Evolutionary conservation across 768 basidiomycete species (phyloP).

Genomic region (Calocybe indica): DNA sequence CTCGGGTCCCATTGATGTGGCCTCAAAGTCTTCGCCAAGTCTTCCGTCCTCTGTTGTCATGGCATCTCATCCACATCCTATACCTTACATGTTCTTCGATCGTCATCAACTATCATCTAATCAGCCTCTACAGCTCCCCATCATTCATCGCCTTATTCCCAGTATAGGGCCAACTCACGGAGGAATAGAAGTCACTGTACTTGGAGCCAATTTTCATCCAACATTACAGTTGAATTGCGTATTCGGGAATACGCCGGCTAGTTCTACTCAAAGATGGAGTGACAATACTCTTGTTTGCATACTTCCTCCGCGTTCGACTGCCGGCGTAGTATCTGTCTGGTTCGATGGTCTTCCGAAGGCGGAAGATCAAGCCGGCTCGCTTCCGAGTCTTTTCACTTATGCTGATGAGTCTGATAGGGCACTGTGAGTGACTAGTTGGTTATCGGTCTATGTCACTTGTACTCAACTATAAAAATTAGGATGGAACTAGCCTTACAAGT

Average conservation of each 20-base stretch:
- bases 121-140: conserved; percentile 52
- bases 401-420: conserved; percentile 86
- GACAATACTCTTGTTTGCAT: conserved; percentile 91
- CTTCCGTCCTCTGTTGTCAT: conserved; percentile 20
- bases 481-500: conserved; percentile 96
- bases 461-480: conserved; percentile 30
- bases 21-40: conserved; percentile 13
- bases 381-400: conserved; percentile 78
- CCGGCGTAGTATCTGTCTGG: conserved; percentile 88
- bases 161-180: conserved; percentile 83
- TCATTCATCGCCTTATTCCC: conserved; percentile 82
- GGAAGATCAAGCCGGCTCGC: conserved; percentile 41
- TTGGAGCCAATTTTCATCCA: conserved; percentile 87
- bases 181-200: conserved; percentile 90
- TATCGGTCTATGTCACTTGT: conserved; percentile 4
- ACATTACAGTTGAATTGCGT: conserved; percentile 67
- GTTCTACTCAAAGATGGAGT: conserved; percentile 86
- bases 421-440: conserved; percentile 47
- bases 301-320: conserved; percentile 71
- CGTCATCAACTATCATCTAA: conserved; percentile 40
- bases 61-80: conserved; percentile 30
- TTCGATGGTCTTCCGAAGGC: conserved; percentile 71
- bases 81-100: conserved; percentile 62
- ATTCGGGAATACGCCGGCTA: conserved; percentile 80
- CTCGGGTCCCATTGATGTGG: too few species aligned